phyloP scores from a whole-genome alignment of 805 yeast species.

The Blastobotrys peoriensis region DNA sequence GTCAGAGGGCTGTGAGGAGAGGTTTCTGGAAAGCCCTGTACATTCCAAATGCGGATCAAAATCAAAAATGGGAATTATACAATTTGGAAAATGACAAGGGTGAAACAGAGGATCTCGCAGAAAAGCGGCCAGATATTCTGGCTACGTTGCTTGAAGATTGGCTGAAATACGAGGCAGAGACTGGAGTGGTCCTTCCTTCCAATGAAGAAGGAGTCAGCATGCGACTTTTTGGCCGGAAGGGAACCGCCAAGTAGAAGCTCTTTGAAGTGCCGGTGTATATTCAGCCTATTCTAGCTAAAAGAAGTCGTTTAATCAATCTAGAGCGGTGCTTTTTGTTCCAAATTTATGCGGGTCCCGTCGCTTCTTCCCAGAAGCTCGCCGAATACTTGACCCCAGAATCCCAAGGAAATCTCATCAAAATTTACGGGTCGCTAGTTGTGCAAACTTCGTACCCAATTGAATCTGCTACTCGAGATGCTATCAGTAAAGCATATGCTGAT shows the following conservation, averaged over 20 bases:
- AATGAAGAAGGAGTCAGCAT: too few relatives aligned
- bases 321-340: too few relatives aligned
- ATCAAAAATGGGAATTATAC: conserved; percentile 41
- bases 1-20: conserved; percentile 47
- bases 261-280: too few relatives aligned
- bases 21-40: conserved; percentile 44
- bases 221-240: too few relatives aligned
- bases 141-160: conserved; percentile 40
- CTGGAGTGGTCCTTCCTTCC: too few relatives aligned
- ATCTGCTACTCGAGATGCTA: conserved; percentile 12
- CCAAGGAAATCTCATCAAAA: conserved; percentile 8
- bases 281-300: too few relatives aligned
- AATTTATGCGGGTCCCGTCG: too few relatives aligned
- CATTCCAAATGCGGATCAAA: conserved; percentile 44
- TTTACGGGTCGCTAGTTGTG: conserved; percentile 12
- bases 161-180: conserved; percentile 41
- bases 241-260: too few relatives aligned
- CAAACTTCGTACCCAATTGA: conserved; percentile 12
- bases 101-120: conserved; percentile 41
- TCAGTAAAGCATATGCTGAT: conserved; percentile 15
- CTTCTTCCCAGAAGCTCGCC: conserved; percentile 21
- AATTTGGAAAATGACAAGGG: conserved; percentile 39
- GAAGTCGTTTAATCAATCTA: too few relatives aligned
- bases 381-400: conserved; percentile 25
- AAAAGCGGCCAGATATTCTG: conserved; percentile 31